Evolutionary conservation across 805 yeast genomes (phyloP).

Genomic region (Wickerhamia fluorescens): DNA sequence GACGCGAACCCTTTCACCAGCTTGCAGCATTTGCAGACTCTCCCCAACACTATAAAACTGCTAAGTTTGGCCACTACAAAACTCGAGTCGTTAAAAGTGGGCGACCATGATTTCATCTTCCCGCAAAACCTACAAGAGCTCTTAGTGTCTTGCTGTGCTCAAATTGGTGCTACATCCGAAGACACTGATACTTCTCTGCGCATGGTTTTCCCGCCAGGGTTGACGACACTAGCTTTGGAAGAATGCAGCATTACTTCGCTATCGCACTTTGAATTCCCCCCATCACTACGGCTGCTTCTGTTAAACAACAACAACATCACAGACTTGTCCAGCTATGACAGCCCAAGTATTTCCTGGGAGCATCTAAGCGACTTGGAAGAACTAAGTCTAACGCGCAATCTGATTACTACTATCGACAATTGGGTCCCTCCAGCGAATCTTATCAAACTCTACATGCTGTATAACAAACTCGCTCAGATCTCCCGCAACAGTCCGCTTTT

Average conservation of each 20-base stretch:
- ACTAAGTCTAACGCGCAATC: constrained; percentile 18
- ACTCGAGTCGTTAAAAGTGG: constrained; percentile 10
- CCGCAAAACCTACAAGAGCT: constrained; percentile 19
- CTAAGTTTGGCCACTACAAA: constrained; percentile 21
- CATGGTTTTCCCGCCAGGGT: constrained; percentile 15
- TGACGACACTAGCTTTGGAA: constrained; percentile 16
- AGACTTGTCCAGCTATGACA: constrained; percentile 15
- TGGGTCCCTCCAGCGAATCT: constrained; percentile 12
- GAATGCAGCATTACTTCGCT: constrained; percentile 17
- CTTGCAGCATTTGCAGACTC: constrained; percentile 9
- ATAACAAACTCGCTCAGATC: constrained; percentile 12
- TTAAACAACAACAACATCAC: constrained; percentile 19
- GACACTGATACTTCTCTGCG: constrained; percentile 7
- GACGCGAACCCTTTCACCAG: constrained; percentile 17
- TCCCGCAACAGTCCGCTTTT: constrained; percentile 4
- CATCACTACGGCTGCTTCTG: constrained; percentile 13
- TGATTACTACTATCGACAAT: constrained; percentile 10
- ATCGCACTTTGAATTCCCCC: constrained; percentile 17
- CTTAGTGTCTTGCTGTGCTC: constrained; percentile 13
- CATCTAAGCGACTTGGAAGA: constrained; percentile 15
- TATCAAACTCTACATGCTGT: constrained; percentile 14
- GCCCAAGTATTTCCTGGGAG: constrained; percentile 14
- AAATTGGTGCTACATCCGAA: not conserved
- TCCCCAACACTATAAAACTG: constrained; percentile 16
- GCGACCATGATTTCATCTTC: constrained; percentile 16